Percentiles rank a stretch among this genome's conserved stretches.
phyloP scores from a whole-genome alignment of 805 yeast species.

The Spencermartinsiella europaea region DNA sequence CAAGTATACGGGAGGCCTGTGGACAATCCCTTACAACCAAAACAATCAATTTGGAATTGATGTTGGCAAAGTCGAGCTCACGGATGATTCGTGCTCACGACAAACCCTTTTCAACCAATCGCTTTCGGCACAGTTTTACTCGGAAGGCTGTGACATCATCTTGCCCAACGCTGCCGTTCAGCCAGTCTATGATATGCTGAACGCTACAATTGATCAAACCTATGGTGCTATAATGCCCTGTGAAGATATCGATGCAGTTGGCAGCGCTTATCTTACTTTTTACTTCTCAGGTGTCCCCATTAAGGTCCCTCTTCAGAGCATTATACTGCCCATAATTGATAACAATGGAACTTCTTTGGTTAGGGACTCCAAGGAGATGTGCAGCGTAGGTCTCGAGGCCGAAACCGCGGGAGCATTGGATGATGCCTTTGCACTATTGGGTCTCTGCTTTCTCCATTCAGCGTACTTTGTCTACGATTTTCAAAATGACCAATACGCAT shows the following conservation, averaged over 20 bases:
- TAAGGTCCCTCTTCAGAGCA: conserved; percentile 25
- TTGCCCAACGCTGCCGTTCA: conserved; percentile 37
- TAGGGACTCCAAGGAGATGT: conserved; percentile 8
- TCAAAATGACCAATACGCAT: conserved; percentile 48
- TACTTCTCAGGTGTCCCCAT: conserved; percentile 25
- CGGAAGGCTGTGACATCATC: conserved; percentile 51
- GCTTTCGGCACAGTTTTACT: conserved; percentile 36
- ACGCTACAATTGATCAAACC: conserved; percentile 5
- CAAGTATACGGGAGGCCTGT: conserved; percentile 46
- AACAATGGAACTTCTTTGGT: conserved; percentile 1
- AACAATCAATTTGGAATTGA: conserved; percentile 23
- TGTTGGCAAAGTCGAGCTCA: conserved; percentile 15
- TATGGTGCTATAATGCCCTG: conserved; percentile 10
- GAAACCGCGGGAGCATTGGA: conserved; percentile 13
- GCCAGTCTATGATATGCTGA: conserved; percentile 9
- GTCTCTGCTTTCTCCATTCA: conserved; percentile 58
- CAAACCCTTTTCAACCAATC: conserved; percentile 1
- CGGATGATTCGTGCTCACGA: conserved; percentile 1
- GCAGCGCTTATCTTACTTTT: conserved; percentile 12
- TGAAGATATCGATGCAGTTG: conserved; percentile 1
- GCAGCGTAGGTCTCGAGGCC: conserved; percentile 11
- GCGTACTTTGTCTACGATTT: conserved; percentile 68
- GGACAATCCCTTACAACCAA: conserved; percentile 17
- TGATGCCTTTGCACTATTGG: conserved; percentile 44
- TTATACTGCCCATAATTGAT: conserved; percentile 12